Evolutionary conservation across 495 filamentous ascomycete genomes (phyloP).

Genomic region (Hypoxylon fragiforme): DNA sequence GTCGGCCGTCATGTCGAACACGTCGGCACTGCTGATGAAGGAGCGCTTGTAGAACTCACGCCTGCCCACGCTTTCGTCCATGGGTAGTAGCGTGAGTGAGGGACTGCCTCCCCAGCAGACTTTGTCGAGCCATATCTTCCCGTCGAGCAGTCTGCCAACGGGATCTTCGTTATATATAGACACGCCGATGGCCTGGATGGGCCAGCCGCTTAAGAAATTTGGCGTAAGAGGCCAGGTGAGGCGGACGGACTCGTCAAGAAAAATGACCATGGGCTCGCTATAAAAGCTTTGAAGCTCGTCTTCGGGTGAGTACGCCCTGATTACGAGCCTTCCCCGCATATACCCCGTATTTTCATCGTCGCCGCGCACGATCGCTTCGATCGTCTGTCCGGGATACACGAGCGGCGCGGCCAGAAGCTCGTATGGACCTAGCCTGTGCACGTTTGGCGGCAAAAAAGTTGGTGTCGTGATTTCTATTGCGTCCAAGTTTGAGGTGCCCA

Average conservation of each 20-base stretch:
- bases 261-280: not conserved
- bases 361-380: conserved; percentile 14
- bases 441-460: conserved; percentile 33
- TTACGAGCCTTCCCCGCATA: conserved; percentile 3
- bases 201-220: conserved; percentile 18
- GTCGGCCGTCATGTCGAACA: conserved; percentile 11
- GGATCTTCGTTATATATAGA: not conserved
- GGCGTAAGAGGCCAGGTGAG: conserved; percentile 32
- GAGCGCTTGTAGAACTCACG: conserved; percentile 29
- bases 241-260: not conserved
- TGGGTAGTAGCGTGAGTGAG: conserved; percentile 8
- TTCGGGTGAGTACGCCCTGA: conserved; percentile 23
- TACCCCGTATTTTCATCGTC: not conserved
- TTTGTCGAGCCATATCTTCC: conserved; percentile 30
- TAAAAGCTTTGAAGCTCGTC: conserved; percentile 18
- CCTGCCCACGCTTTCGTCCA: not conserved
- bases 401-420: conserved; percentile 33
- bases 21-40: conserved; percentile 33
- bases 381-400: conserved; percentile 35
- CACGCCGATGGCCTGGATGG: conserved; percentile 34
- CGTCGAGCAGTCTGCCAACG: not conserved
- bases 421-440: conserved; percentile 18
- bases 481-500: not conserved
- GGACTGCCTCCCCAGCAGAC: conserved; percentile 32
- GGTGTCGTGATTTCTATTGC: conserved; percentile 23